Percentiles rank a stretch among this genome's conserved stretches.
phyloP scores from a whole-genome alignment of 176 grass and related monocot species.

The Hordeum vulgare region MorexV3_pseudomolecules_assembly NC_058520.1:592685962-592686461 shows the following conservation, averaged over 20 bases:
- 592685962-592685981: slow-evolving; percentile 38
- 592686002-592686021: not conserved
- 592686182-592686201: not conserved
- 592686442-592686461: too few relatives aligned
- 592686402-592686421: too few relatives aligned
- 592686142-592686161: not conserved
- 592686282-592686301: not conserved
- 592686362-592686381: not conserved
- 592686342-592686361: not conserved
- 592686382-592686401: not conserved
- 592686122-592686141: slow-evolving; percentile 18
- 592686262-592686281: not conserved
- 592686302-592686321: not conserved
- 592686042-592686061: not conserved
- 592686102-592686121: slow-evolving; percentile 13
- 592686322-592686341: not conserved
- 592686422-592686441: too few relatives aligned
- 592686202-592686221: not conserved
- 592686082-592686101: slow-evolving; percentile 5
- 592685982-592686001: not conserved
- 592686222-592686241: not conserved
- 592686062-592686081: slow-evolving; percentile 29
- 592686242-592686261: slow-evolving; percentile 20
- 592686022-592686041: not conserved
- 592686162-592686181: not conserved